Conservation (phyloP, 371 early-diverging fungal genomes). For the Syncephalastrum contaminatum region DNA sequence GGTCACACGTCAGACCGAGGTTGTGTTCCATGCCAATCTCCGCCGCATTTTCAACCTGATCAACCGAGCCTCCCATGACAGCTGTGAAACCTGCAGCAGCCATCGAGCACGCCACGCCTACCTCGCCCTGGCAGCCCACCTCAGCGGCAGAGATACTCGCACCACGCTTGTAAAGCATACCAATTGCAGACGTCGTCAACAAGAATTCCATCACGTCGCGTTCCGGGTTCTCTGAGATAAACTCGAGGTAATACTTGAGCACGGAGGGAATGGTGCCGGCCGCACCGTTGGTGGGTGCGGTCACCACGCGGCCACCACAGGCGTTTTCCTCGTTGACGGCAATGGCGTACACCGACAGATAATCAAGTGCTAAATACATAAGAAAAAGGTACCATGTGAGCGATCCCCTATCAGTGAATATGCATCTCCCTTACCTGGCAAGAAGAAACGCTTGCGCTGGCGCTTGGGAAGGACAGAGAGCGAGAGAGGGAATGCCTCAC, state of each 20-base stretch:
- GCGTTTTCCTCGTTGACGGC: slow-evolving; percentile 98
- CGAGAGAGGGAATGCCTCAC: slow-evolving; percentile 27
- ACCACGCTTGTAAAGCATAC: slow-evolving; percentile 95
- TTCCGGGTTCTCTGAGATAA: slow-evolving; percentile 85
- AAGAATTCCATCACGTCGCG: slow-evolving; percentile 90
- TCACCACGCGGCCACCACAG: slow-evolving; percentile 91
- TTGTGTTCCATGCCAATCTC: slow-evolving; percentile 98
- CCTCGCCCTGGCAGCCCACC: slow-evolving; percentile 92
- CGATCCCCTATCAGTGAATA: background rate
- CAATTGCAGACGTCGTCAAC: slow-evolving; percentile 90
- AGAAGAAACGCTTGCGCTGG: slow-evolving; percentile 44
- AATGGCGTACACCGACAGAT: slow-evolving; percentile 92
- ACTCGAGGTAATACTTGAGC: slow-evolving; percentile 93
- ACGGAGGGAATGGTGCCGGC: slow-evolving; percentile 93
- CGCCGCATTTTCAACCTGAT: slow-evolving; percentile 93
- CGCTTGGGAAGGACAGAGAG: slow-evolving; percentile 41
- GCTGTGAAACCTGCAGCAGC: slow-evolving; percentile 93
- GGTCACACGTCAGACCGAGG: slow-evolving; percentile 93
- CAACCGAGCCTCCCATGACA: slow-evolving; percentile 91
- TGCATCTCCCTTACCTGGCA: slow-evolving; percentile 26
- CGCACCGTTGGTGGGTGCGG: slow-evolving; percentile 93
- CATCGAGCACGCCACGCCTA: slow-evolving; percentile 95
- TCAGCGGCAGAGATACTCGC: slow-evolving; percentile 95
- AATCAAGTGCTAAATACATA: slow-evolving; percentile 76
- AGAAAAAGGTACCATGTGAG: background rate